phyloP scores from a whole-genome alignment of 805 yeast species.

The Lachancea sp. region DNA sequence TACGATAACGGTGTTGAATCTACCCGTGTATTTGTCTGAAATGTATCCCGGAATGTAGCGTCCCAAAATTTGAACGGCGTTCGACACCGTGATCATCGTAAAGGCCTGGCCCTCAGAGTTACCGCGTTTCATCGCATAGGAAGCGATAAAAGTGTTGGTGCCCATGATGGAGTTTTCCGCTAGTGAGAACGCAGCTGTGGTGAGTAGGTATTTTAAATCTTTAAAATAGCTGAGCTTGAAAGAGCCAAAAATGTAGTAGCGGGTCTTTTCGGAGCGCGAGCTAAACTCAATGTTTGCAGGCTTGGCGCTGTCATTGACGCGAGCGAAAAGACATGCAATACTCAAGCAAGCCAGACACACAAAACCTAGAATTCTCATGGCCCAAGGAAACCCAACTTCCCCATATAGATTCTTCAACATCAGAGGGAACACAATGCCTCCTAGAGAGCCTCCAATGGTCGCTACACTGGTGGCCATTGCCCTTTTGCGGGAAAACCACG shows the following conservation, averaged over 20 bases:
- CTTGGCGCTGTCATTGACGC: slow-evolving; percentile 33
- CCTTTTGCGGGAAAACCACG: slow-evolving; percentile 57
- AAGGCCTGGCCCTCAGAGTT: slow-evolving; percentile 39
- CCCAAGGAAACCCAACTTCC: slow-evolving; percentile 54
- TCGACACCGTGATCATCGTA: slow-evolving; percentile 41
- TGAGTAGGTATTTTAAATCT: slow-evolving; percentile 39
- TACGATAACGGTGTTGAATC: slow-evolving; percentile 45
- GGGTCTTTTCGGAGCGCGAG: slow-evolving; percentile 29
- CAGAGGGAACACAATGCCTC: slow-evolving; percentile 51
- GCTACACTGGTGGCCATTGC: slow-evolving; percentile 51
- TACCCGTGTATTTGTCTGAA: slow-evolving; percentile 42
- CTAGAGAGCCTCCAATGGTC: slow-evolving; percentile 50
- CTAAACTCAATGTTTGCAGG: slow-evolving; percentile 32
- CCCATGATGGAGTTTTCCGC: slow-evolving; percentile 44
- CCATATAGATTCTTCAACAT: slow-evolving; percentile 45
- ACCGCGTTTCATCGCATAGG: slow-evolving; percentile 47
- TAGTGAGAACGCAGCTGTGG: slow-evolving; percentile 39
- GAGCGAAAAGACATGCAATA: slow-evolving; percentile 34
- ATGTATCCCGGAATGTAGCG: slow-evolving; percentile 41
- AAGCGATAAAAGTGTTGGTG: slow-evolving; percentile 45
- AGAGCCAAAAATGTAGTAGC: slow-evolving; percentile 26
- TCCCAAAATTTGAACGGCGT: slow-evolving; percentile 42
- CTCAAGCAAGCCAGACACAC: slow-evolving; percentile 37
- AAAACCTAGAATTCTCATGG: slow-evolving; percentile 48
- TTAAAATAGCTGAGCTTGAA: slow-evolving; percentile 34